Conservation (phyloP, 768 basidiomycete species). For the Amylocystis lapponica region DNA sequence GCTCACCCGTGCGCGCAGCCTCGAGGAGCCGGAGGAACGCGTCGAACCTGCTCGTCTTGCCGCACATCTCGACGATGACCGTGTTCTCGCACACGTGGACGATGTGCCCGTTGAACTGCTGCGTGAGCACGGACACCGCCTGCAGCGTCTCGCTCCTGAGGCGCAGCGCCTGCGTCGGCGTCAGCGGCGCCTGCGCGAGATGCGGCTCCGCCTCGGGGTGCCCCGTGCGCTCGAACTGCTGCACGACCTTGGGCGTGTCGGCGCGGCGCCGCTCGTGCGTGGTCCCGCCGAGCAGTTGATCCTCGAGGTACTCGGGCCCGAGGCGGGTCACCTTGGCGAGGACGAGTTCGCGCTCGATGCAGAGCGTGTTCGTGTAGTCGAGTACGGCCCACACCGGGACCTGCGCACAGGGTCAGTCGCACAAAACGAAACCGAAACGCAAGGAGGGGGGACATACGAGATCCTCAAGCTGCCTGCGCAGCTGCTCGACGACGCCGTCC, state of each 20-base stretch:
- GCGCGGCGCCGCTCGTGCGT: slow-evolving; percentile 67
- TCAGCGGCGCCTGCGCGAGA: slow-evolving; percentile 29
- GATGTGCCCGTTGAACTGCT: slow-evolving; percentile 88
- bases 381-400: slow-evolving; percentile 99
- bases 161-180: slow-evolving; percentile 77
- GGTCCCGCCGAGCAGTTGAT: slow-evolving; percentile 81
- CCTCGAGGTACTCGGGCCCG: slow-evolving; percentile 93
- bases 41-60: slow-evolving; percentile 86
- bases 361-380: slow-evolving; percentile 91
- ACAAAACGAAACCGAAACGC: too few species aligned
- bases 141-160: slow-evolving; percentile 86
- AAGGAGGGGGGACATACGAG: slow-evolving; percentile 51
- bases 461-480: slow-evolving; percentile 91
- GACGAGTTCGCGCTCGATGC: slow-evolving; percentile 89
- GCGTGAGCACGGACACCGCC: slow-evolving; percentile 77
- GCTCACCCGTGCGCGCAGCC: slow-evolving; percentile 86
- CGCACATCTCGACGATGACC: slow-evolving; percentile 92
- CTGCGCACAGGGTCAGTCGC: too few species aligned
- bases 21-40: slow-evolving; percentile 91
- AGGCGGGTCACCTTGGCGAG: slow-evolving; percentile 96
- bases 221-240: slow-evolving; percentile 67
- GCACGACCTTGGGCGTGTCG: slow-evolving; percentile 44
- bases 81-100: slow-evolving; percentile 95
- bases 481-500: slow-evolving; percentile 97
- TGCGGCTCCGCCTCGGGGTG: slow-evolving; percentile 26